Evolutionary conservation across 208 protist genomes (phyloP), one percentile per base, ranked within the genome.

Genomic region (Giardia duodenalis): DNA sequence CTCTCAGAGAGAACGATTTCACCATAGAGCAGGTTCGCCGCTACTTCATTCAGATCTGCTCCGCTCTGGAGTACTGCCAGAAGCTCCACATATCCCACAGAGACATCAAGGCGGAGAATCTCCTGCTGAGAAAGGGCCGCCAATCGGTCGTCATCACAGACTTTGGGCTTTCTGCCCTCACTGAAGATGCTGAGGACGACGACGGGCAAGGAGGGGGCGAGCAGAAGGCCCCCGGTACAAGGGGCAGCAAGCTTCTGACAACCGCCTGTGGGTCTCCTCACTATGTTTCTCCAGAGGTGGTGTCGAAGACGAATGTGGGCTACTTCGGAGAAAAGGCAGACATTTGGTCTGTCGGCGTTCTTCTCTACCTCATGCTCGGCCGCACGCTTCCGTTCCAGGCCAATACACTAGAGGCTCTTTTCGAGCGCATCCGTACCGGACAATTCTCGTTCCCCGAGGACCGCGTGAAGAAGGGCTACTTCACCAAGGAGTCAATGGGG

Each of bases 21-120:
- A 93, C 93, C 45, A 93, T 94, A 76, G 94, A 94, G n/a, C 91
- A 95, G 48, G 92, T 97, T 47, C 87, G 95, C 42, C 93, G 94
- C 67, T 96, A 95, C 94, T 96, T 96, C 88, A 93, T 93, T 90
- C 96, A 97, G 93, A 94, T 97, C 44, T 93, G 96, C 3, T 93
- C 94, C 10, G 96, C 96, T 30, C 92, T 97, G 67, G 93, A 94
- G 91, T 97, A 96, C 93, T 96, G 95, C 92, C 96, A 97, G 90
- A 93, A 94, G 0, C 93, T 96, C 44, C 92, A 94, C 19, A 95
- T 97, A 88, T 95, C 97, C 46, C 96, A 97, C 92, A 94, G 96
- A 44, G 96, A 97, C 93, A 96, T 97, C 93, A 97, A 97, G 92
- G 95, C 96, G 1, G 94, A 95, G 67, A 97, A 97, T 93, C 95